These are phyloP conservation scores for Xerocomus minutiporus DNA, from an alignment of 1,284 basidiomycete genomes.

Conservation along the genomic window DNA sequence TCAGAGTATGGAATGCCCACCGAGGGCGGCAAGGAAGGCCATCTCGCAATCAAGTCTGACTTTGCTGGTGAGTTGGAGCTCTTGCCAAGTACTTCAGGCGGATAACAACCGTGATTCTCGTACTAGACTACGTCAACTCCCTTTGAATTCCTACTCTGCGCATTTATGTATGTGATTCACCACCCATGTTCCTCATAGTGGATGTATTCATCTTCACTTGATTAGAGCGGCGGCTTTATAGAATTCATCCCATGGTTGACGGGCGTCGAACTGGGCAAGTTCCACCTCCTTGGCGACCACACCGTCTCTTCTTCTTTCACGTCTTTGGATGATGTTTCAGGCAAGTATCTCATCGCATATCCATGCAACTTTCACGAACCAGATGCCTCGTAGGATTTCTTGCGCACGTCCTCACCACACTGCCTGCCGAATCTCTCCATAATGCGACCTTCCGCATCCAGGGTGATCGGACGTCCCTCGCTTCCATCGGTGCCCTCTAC, in stretches of 20 bases:
- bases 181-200: background rate
- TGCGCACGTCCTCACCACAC: constrained; percentile 33
- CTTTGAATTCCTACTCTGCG: constrained; percentile 32
- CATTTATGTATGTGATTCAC: constrained; percentile 31
- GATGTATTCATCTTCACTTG: background rate
- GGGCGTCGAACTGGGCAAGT: constrained; percentile 28
- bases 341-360: constrained; percentile 9
- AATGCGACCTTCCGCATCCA: constrained; percentile 35
- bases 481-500: constrained; percentile 24
- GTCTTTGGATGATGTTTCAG: constrained; percentile 32
- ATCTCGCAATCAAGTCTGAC: constrained; percentile 22
- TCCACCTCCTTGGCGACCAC: constrained; percentile 33
- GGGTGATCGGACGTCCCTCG: constrained; percentile 33
- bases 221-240: constrained; percentile 28
- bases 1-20: constrained; percentile 37
- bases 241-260: constrained; percentile 24
- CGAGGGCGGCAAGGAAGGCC: constrained; percentile 25
- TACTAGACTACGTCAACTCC: constrained; percentile 28
- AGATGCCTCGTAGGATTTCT: constrained; percentile 26
- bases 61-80: constrained; percentile 20
- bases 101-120: background rate
- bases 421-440: constrained; percentile 29
- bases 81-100: too few relatives aligned
- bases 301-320: constrained; percentile 31
- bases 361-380: background rate